Evolutionary conservation across 2,329 filamentous ascomycete species (phyloP).

Genomic region (Venturia aucupariae): DNA sequence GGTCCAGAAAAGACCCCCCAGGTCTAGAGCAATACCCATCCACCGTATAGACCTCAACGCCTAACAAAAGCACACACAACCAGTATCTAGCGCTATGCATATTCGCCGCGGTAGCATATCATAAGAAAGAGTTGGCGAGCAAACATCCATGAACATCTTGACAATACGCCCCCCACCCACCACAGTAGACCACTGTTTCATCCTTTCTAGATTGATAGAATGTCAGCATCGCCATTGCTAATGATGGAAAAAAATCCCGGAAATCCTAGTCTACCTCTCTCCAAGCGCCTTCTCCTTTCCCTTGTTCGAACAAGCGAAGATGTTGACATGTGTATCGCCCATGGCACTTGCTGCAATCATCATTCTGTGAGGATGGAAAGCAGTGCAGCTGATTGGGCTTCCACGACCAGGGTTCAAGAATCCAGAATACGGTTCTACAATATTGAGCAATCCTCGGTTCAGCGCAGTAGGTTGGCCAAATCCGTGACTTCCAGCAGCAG

Average conservation of each 20-base stretch:
- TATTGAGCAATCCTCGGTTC: slow-evolving; percentile 4
- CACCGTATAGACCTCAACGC: background rate
- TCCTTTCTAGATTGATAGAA: background rate
- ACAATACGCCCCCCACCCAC: background rate
- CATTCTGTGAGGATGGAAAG: slow-evolving; percentile 92
- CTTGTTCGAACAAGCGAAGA: slow-evolving; percentile 54
- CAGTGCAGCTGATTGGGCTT: slow-evolving; percentile 75
- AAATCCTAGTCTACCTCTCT: background rate
- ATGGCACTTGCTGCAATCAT: slow-evolving; percentile 80
- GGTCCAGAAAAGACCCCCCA: background rate
- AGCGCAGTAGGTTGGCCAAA: background rate
- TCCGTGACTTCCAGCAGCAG: background rate
- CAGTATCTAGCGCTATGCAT: slow-evolving; percentile 1
- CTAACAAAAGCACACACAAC: background rate
- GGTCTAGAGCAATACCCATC: background rate
- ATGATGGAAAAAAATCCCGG: background rate
- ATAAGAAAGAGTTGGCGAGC: background rate
- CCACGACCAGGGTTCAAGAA: slow-evolving; percentile 75
- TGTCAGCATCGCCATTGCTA: background rate
- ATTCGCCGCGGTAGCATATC: background rate
- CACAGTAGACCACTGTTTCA: background rate
- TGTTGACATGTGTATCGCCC: slow-evolving; percentile 82
- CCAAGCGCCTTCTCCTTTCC: slow-evolving; percentile 10
- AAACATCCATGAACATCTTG: background rate
- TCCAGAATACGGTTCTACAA: slow-evolving; percentile 78